Evolutionary conservation across 2,329 filamentous ascomycete genomes (phyloP).

Genomic region (Byssochlamys sp.): DNA sequence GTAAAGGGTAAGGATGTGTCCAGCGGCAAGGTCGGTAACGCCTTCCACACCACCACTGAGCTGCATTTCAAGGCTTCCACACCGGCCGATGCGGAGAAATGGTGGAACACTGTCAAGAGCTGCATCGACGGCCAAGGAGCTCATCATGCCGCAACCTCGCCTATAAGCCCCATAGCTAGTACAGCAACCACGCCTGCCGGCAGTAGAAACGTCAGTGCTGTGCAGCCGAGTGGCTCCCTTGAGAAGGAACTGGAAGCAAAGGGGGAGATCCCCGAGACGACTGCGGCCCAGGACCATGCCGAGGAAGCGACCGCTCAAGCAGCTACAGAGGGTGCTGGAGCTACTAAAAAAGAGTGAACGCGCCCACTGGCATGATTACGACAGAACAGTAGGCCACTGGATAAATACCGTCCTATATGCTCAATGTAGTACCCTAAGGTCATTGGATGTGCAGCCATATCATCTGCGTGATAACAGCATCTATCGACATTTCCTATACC

Average conservation of each 20-base stretch:
- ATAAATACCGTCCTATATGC: not conserved
- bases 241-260: not conserved
- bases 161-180: conserved; percentile 1
- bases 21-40: conserved; percentile 65
- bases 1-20: conserved; percentile 90
- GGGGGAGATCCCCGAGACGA: not conserved
- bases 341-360: not conserved
- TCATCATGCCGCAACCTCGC: not conserved
- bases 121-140: conserved; percentile 11
- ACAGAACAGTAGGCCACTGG: not conserved
- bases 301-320: not conserved
- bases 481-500: not conserved
- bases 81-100: conserved; percentile 67
- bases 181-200: not conserved
- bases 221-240: not conserved
- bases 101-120: conserved; percentile 62
- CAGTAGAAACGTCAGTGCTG: conserved; percentile 5
- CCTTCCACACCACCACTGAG: conserved; percentile 70
- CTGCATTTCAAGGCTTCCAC: conserved; percentile 81
- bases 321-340: not conserved
- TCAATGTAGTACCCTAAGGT: not conserved
- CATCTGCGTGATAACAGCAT: not conserved
- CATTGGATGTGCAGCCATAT: not conserved
- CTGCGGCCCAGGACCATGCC: not conserved
- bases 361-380: not conserved